A percentile compares a stretch with the other conserved stretches of the same genome.
Evolutionary conservation across 1,284 basidiomycete species (phyloP).

Genomic region (Boletus holoroseus): DNA sequence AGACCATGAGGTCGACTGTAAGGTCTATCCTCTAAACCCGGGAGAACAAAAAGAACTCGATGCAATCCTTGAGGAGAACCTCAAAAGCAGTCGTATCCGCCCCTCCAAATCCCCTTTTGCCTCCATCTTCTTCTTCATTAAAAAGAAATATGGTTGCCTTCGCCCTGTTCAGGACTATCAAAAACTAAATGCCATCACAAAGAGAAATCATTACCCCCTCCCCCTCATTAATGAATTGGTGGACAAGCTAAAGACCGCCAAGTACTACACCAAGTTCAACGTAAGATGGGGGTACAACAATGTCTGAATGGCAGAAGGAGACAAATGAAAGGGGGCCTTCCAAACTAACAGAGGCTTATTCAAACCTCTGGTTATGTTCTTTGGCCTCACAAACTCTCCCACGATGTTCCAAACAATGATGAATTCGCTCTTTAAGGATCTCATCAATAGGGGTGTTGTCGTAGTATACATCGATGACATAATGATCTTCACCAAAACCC

Average conservation of each 20-base stretch:
- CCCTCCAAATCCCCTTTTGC: neutral
- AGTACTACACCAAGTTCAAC: neutral
- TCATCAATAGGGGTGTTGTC: no score
- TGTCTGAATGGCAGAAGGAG: neutral
- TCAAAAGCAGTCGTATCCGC: neutral
- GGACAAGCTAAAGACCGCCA: neutral
- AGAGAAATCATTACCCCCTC: neutral
- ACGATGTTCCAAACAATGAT: no score
- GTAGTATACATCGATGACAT: no score
- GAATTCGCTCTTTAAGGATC: no score
- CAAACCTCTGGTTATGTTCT: no score
- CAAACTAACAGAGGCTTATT: no score
- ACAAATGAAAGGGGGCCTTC: neutral
- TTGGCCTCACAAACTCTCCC: no score
- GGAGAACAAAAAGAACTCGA: neutral
- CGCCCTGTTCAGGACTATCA: neutral
- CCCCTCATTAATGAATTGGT: neutral
- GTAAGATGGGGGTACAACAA: neutral
- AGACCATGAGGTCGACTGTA: neutral
- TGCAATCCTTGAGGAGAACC: neutral
- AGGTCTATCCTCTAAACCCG: neutral
- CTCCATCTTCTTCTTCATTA: neutral
- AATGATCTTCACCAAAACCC: no score
- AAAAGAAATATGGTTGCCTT: neutral
- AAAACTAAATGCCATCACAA: no score